Conservation (phyloP, 2,329 filamentous ascomycete genomes). For the Fusarium citri region DNA sequence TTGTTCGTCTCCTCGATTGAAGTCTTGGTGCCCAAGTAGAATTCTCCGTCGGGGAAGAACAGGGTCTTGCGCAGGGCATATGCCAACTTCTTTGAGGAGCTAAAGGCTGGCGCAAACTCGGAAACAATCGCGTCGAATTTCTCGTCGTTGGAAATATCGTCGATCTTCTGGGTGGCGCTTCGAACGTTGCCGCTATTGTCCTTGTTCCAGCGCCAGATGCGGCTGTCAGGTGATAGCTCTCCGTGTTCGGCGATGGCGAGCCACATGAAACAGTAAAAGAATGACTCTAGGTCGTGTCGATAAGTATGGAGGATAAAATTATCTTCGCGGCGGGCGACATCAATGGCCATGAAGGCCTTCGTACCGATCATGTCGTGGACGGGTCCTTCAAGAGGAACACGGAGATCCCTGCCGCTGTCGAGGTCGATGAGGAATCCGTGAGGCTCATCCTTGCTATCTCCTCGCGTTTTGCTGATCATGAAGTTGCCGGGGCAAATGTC, state of each 20-base stretch:
- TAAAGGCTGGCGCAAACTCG: conserved; percentile 11
- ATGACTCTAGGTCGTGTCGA: conserved; percentile 47
- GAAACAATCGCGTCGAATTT: background rate
- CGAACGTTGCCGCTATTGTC: background rate
- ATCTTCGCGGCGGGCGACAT: conserved; percentile 1
- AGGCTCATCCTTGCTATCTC: background rate
- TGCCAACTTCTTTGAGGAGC: background rate
- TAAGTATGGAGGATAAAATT: conserved; percentile 27
- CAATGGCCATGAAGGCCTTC: conserved; percentile 46
- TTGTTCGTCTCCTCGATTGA: background rate
- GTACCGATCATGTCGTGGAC: conserved; percentile 21
- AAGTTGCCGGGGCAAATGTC: conserved; percentile 55
- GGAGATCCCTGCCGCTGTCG: conserved; percentile 29
- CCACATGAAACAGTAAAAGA: conserved; percentile 45
- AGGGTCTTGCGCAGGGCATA: background rate
- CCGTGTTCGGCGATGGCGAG: background rate
- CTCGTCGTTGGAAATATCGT: background rate
- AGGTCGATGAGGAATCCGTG: conserved; percentile 46
- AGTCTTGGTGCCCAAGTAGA: background rate
- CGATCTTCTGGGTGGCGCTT: background rate
- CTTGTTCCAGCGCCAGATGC: background rate
- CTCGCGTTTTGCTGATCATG: conserved; percentile 46
- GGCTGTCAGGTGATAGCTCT: background rate
- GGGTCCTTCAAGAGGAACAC: conserved; percentile 37
- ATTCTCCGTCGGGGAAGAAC: background rate